Evolutionary conservation across 352 stramenopile genomes (phyloP), one percentile per base, ranked within the genome.

Genomic region (Phytophthora hybrid): DNA sequence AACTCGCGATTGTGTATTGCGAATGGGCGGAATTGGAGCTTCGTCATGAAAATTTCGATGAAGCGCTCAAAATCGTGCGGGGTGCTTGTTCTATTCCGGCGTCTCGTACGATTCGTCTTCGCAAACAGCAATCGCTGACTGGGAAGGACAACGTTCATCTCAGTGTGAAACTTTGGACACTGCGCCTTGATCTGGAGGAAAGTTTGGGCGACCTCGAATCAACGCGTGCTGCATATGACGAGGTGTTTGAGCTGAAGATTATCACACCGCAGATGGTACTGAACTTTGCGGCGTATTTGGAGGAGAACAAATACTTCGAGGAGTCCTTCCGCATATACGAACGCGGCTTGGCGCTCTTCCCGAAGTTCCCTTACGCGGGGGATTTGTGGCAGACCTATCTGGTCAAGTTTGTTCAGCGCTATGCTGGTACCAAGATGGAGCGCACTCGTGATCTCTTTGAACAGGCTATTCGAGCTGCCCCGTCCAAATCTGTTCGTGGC

Each of bases 101-200:
- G 4, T 79, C 81, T 5, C 65, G 80, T 14, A 87, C 82, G 2
- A 60, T 83, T 19, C 83, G 83, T 44, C 60, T 90, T 41, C 82
- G 86, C 19, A 85, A 90, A 39, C 90, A 90, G 46, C 75, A 83
- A 23, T 21, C 79, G 10, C 63, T 93, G 5, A 87, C 71, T 1
- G 76, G 82, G 3, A 91, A 87, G 31, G 83, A 95, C 61, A 93
- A 93, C 41, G 74, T 99, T n/a, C 87, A 97, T 57, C 84, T 93
- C 41, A 98, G 87, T 63, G 82, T 98, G 1, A 97, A 97, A 67
- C 75, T 99, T 16, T 99, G 98, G 98, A 93, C 88, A n/a, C 70
- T 99, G 21, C 93, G 98, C 11, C 81, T 99, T 23, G 98, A 99
- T 82, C 75, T 99, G 18, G 98, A 99, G 71, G 98, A 99, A 76